Conservation (phyloP, 805 yeast genomes). For the Priceomyces medius region DNA sequence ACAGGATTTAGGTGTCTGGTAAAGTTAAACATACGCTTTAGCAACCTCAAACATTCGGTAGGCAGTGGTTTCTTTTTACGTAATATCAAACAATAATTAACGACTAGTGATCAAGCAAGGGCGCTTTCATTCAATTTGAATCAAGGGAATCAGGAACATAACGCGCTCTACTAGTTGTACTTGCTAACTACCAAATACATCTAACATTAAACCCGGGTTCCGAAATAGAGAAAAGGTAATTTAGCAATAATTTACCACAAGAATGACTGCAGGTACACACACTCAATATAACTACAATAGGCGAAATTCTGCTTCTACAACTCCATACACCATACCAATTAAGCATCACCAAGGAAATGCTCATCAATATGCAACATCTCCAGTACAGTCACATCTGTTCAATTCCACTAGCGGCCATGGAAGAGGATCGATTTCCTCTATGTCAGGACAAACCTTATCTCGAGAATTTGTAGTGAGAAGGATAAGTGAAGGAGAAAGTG, state of each 20-base stretch:
- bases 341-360: conserved; percentile 20
- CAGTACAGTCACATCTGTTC: conserved; percentile 1
- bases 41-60: background rate
- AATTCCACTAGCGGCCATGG: conserved; percentile 8
- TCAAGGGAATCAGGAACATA: background rate
- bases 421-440: conserved; percentile 18
- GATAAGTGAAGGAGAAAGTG: conserved; percentile 83
- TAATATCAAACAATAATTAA: background rate
- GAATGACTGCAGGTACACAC: conserved; percentile 10
- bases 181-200: background rate
- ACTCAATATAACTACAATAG: conserved; percentile 28
- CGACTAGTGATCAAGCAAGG: background rate
- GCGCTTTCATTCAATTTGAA: background rate
- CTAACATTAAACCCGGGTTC: background rate
- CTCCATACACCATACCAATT: conserved; percentile 30
- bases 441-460: conserved; percentile 45
- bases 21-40: background rate
- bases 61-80: background rate
- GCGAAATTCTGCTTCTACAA: conserved; percentile 23
- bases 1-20: background rate
- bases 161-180: background rate
- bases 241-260: background rate
- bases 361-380: conserved; percentile 8
- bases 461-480: conserved; percentile 78
- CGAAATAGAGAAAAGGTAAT: background rate